These are phyloP conservation scores for Nitzschia sp. DNA, from an alignment of 108 stramenopile species.

Conservation along the genomic window DNA sequence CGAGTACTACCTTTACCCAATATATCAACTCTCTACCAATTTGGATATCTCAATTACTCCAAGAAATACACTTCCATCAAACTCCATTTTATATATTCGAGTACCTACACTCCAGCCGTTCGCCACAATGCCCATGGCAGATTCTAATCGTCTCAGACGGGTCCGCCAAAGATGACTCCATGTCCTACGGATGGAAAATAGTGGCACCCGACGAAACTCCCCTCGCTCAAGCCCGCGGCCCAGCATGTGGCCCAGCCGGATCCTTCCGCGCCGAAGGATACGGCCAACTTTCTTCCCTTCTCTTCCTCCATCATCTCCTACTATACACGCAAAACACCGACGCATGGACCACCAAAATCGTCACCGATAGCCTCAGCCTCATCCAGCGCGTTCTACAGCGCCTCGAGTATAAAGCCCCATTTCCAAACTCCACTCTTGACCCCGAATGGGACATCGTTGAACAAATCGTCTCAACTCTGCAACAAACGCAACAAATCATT, in stretches of 20 bases:
- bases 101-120: not conserved
- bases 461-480: too few species aligned
- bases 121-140: not conserved
- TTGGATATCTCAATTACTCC: not conserved
- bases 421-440: not conserved
- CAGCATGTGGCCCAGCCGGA: not conserved
- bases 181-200: not conserved
- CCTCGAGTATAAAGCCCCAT: not conserved
- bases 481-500: too few species aligned
- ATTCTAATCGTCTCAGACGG: not conserved
- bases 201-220: not conserved
- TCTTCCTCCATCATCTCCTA: not conserved
- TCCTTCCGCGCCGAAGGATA: not conserved
- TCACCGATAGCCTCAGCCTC: not conserved
- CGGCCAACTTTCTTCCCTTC: not conserved
- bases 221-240: not conserved
- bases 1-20: not conserved
- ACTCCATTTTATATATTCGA: not conserved
- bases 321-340: not conserved
- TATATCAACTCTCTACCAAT: not conserved
- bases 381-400: not conserved
- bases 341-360: not conserved
- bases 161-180: not conserved
- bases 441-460: not conserved
- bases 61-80: not conserved